Percentiles rank a stretch among this genome's conserved stretches.
Evolutionary conservation across 108 stramenopile species (phyloP).

Genomic region (Cyclotella sp.): DNA sequence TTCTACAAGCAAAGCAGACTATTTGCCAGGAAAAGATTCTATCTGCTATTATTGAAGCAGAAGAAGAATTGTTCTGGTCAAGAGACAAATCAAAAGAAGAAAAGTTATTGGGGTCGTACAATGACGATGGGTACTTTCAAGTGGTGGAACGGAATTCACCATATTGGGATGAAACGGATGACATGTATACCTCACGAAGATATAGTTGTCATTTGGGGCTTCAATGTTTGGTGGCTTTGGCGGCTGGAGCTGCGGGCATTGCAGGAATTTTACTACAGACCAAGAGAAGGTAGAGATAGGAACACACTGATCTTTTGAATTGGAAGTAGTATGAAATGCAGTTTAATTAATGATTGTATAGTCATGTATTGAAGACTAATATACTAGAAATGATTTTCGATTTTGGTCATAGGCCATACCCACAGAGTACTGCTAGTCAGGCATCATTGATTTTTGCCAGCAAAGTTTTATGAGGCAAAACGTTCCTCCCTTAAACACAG

Average conservation of each 20-base stretch:
- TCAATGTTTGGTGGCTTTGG: background rate
- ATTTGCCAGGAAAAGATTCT: slow-evolving; percentile 22
- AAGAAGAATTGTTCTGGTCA: slow-evolving; percentile 33
- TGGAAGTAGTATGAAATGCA: too few species aligned
- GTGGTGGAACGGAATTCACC: slow-evolving; percentile 5
- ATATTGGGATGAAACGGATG: slow-evolving; percentile 9
- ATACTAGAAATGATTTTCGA: too few species aligned
- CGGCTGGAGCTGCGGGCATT: slow-evolving; percentile 6
- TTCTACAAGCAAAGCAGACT: slow-evolving; percentile 12
- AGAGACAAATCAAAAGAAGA: background rate
- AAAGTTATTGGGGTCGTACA: slow-evolving; percentile 7
- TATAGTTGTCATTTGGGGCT: slow-evolving; percentile 5
- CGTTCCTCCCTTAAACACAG: too few species aligned
- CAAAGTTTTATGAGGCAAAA: too few species aligned
- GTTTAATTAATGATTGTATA: too few species aligned
- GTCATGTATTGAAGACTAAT: too few species aligned
- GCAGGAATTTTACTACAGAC: slow-evolving; percentile 8
- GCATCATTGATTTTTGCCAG: too few species aligned
- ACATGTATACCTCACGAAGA: background rate
- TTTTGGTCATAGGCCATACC: too few species aligned
- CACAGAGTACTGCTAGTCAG: too few species aligned
- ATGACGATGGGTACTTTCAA: slow-evolving; percentile 37
- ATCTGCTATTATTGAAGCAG: slow-evolving; percentile 31
- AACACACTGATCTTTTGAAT: background rate
- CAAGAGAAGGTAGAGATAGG: slow-evolving; percentile 8